A percentile compares a stretch with the other conserved stretches of the same genome.
phyloP scores from a whole-genome alignment of 768 basidiomycete species.

The Boletus fagicola region DNA sequence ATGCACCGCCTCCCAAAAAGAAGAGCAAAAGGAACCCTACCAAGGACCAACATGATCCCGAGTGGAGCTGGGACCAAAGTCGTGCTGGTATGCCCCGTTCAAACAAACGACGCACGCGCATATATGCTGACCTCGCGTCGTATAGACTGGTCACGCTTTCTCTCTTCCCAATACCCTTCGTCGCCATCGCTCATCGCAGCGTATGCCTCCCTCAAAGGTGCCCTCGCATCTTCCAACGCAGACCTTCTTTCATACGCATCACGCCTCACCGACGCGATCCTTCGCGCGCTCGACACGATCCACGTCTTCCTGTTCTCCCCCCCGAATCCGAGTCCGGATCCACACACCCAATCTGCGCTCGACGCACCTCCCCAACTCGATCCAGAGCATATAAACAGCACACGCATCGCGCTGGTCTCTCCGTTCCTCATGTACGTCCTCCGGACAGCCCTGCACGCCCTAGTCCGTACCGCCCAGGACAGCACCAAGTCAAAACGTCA shows the following conservation, averaged over 20 bases:
- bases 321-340: neutral
- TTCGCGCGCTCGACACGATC: conserved; percentile 18
- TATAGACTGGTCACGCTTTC: conserved; percentile 22
- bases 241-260: conserved; percentile 7
- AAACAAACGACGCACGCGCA: neutral
- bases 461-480: conserved; percentile 13
- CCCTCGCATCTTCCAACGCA: conserved; percentile 6
- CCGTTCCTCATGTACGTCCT: conserved; percentile 27
- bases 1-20: conserved; percentile 27
- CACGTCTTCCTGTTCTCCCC: conserved; percentile 22
- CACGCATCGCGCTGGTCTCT: conserved; percentile 21
- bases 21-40: conserved; percentile 23
- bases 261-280: conserved; percentile 21
- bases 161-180: conserved; percentile 22
- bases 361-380: neutral
- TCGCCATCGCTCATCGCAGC: conserved; percentile 24
- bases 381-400: conserved; percentile 15
- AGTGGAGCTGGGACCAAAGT: conserved; percentile 24
- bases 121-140: neutral
- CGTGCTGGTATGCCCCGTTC: conserved; percentile 12
- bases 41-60: conserved; percentile 16
- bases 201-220: conserved; percentile 23
- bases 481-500: conserved; percentile 13
- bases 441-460: conserved; percentile 17
- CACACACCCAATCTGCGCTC: neutral